Evolutionary conservation across 2,329 filamentous ascomycete species (phyloP).

Genomic region (Colletotrichum tanaceti): DNA sequence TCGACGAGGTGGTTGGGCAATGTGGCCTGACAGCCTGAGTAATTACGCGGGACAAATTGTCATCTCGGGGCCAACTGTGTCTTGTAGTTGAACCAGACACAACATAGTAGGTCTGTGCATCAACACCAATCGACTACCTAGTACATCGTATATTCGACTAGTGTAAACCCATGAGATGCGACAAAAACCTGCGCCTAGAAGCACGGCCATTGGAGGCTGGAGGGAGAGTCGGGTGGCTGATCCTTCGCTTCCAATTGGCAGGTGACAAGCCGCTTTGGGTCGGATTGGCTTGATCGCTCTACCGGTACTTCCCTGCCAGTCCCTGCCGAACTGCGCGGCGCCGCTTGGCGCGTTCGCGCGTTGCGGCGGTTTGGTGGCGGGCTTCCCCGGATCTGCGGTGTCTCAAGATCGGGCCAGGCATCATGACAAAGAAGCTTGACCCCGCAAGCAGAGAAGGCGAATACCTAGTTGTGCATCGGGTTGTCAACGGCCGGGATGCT

Average conservation of each 20-base stretch:
- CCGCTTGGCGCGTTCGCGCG: conserved; percentile 13
- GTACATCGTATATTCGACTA: no score
- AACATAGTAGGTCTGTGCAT: neutral
- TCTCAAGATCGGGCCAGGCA: conserved; percentile 19
- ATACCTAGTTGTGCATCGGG: conserved; percentile 3
- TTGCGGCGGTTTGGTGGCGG: conserved; percentile 18
- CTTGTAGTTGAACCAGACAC: neutral
- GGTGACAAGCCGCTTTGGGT: conserved; percentile 23
- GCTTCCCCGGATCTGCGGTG: conserved; percentile 23
- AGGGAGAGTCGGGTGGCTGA: conserved; percentile 31
- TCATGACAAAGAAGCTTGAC: conserved; percentile 7
- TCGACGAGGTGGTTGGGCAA: neutral
- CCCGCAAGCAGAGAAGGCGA: conserved; percentile 5
- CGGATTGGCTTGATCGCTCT: conserved; percentile 23
- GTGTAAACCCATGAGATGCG: neutral
- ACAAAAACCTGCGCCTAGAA: neutral
- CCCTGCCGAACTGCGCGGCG: neutral
- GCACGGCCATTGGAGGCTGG: conserved; percentile 20
- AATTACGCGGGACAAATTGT: neutral
- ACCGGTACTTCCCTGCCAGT: no score
- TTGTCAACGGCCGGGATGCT: neutral
- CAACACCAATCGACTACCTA: no score
- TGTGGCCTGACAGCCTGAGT: neutral
- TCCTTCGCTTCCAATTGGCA: conserved; percentile 28
- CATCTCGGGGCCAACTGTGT: neutral